Evolutionary conservation across 331 rosid genomes (phyloP), one percentile per base, ranked within the genome.

Genomic region (Malus hybrid): DNA sequence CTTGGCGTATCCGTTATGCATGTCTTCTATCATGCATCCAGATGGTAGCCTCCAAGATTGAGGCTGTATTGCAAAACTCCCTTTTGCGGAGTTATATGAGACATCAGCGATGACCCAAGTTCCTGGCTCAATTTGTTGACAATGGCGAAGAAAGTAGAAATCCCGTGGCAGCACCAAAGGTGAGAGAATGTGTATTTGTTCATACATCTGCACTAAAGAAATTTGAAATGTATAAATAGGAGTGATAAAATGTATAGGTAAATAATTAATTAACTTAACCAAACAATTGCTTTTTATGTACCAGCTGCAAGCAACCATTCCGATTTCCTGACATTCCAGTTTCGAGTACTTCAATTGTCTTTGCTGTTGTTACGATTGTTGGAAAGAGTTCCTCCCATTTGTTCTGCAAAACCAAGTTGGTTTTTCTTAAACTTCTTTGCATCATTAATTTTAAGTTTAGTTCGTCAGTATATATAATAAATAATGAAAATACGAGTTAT

Each of bases 1-100:
- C 87, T 60, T 80, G 64, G 89, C 82, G n/a, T 74, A 83, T 13
- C 87, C 87, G 77, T 84, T 68, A 3, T 80, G 53, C 83, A 84
- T 32, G 33, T 89, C 89, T 16, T 87, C 81, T 73, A 93, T 87
- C 80, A 91, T 63, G 85, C 92, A 91, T 46, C 98, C 97, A 19
- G 97, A 93, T 56, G 98, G 98, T 63, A 86, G 80, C 80, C 78
- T 89, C 96, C 98, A 86, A 67, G 82, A 48, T 18, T 11, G 75
- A 34, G 85, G 24, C n/a, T 57, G 34, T 32, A 52, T 63, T 5
- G 20, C 0, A 53, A n/a, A 63, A 19, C 75, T 72, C 64, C 74
- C 56, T 26, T 58, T 57, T 6, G 75, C 50, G 75, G 24, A 71
- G 72, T 89, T 88, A 30, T 76, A 69, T 5, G 98, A 91, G 33